phyloP scores from a whole-genome alignment of 441 rosid species.

The Oxalis stricta region DNA sequence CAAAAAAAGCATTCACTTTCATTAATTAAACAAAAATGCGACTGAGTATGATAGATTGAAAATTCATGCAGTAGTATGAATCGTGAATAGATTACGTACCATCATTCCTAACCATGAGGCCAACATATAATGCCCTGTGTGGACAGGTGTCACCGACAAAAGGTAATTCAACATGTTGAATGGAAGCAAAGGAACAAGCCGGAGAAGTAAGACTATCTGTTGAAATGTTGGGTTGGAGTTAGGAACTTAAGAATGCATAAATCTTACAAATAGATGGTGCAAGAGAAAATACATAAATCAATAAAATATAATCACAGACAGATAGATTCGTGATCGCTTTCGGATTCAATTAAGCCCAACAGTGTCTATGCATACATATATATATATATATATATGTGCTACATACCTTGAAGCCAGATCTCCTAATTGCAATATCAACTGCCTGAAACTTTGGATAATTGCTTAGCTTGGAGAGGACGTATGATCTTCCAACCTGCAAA shows the following conservation, averaged over 20 bases:
- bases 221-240: slow-evolving; percentile 5
- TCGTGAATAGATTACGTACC: slow-evolving; percentile 48
- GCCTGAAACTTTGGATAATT: slow-evolving; percentile 45
- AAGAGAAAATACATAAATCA: background rate
- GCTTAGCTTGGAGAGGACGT: slow-evolving; percentile 37
- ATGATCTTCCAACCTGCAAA: slow-evolving; percentile 37
- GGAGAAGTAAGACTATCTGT: slow-evolving; percentile 58
- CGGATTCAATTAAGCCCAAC: too few relatives aligned
- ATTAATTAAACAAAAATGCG: too few relatives aligned
- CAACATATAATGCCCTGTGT: slow-evolving; percentile 53
- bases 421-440: slow-evolving; percentile 30
- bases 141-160: slow-evolving; percentile 65
- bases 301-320: background rate
- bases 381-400: background rate
- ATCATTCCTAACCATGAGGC: slow-evolving; percentile 95
- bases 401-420: slow-evolving; percentile 51
- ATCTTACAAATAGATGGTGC: background rate
- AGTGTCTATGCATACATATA: background rate
- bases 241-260: background rate
- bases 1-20: background rate
- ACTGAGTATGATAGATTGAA: too few relatives aligned
- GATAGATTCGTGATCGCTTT: too few relatives aligned
- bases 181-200: slow-evolving; percentile 89
- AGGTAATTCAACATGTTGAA: slow-evolving; percentile 89
- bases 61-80: too few relatives aligned